These are phyloP conservation scores for Lepidium didymum DNA, from an alignment of 345 rosid genomes.

Conservation along the genomic window DNA sequence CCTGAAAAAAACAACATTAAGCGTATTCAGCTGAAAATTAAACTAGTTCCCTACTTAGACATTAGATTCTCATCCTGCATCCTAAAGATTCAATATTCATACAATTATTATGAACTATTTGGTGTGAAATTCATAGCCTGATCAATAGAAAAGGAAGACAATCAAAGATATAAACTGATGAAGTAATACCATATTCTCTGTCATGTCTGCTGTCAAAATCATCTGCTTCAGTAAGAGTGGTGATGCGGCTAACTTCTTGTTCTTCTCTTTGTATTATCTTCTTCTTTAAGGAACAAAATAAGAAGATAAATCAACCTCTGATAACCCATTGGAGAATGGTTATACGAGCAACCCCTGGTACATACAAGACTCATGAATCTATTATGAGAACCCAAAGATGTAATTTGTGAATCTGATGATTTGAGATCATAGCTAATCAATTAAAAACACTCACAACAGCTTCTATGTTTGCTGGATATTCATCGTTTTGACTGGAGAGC, in stretches of 20 bases:
- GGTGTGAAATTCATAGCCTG: neutral
- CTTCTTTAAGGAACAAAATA: neutral
- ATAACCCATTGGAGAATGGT: neutral
- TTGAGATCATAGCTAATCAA: conserved; percentile 6
- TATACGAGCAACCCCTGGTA: neutral
- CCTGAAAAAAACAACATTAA: conserved; percentile 17
- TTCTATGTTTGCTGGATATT: conserved; percentile 85
- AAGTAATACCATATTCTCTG: conserved; percentile 15
- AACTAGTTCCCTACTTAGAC: neutral
- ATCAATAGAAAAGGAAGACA: neutral
- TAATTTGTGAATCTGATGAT: neutral
- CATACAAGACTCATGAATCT: neutral
- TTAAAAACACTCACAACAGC: conserved; percentile 53
- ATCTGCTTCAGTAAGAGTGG: conserved; percentile 29
- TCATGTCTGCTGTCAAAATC: conserved; percentile 30
- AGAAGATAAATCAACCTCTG: neutral
- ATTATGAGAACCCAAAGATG: neutral
- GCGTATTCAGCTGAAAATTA: neutral
- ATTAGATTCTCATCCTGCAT: neutral
- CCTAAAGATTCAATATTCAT: neutral
- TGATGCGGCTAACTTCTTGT: conserved; percentile 38
- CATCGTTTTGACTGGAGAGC: conserved; percentile 84
- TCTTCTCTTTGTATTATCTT: conserved; percentile 29
- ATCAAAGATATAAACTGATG: neutral
- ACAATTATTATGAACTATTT: neutral